These are phyloP conservation scores for Globomyces sp. DNA, from an alignment of 371 early-diverging fungal genomes.

Conservation along the genomic window DNA sequence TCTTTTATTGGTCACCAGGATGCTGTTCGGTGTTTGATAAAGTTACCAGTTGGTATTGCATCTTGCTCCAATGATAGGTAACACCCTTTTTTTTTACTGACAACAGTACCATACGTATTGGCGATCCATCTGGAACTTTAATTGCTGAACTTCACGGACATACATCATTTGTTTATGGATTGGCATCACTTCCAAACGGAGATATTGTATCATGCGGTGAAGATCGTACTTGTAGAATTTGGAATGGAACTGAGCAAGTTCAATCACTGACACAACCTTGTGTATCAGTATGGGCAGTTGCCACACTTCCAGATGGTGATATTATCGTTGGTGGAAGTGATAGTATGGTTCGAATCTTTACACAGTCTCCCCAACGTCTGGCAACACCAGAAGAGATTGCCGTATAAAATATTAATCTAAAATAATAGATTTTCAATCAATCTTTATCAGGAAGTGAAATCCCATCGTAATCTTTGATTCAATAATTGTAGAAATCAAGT, in stretches of 20 bases:
- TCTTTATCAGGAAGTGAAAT: conserved; percentile 70
- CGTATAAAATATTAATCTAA: conserved; percentile 23
- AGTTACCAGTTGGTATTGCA: conserved; percentile 67
- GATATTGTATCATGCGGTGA: conserved; percentile 88
- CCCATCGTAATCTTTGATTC: conserved; percentile 45
- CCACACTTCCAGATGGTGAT: conserved; percentile 77
- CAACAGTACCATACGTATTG: conserved; percentile 73
- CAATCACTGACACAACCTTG: conserved; percentile 89
- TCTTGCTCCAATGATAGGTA: conserved; percentile 90
- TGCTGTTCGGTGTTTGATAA: conserved; percentile 80
- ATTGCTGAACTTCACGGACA: conserved; percentile 82
- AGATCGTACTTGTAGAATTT: conserved; percentile 86
- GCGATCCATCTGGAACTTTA: conserved; percentile 73
- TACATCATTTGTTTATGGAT: conserved; percentile 89
- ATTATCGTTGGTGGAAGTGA: conserved; percentile 87
- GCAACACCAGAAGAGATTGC: conserved; percentile 60
- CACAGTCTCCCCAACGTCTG: conserved; percentile 57
- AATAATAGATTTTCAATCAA: conserved; percentile 54
- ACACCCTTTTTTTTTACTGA: not conserved
- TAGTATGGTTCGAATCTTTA: conserved; percentile 77
- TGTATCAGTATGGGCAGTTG: conserved; percentile 89
- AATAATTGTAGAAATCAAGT: conserved; percentile 58
- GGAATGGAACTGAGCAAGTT: conserved; percentile 66
- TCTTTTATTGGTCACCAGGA: conserved; percentile 87
- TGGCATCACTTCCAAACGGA: conserved; percentile 64